phyloP scores from a whole-genome alignment of 2,329 filamentous ascomycete species.

The Aspergillus fischeri region DNA sequence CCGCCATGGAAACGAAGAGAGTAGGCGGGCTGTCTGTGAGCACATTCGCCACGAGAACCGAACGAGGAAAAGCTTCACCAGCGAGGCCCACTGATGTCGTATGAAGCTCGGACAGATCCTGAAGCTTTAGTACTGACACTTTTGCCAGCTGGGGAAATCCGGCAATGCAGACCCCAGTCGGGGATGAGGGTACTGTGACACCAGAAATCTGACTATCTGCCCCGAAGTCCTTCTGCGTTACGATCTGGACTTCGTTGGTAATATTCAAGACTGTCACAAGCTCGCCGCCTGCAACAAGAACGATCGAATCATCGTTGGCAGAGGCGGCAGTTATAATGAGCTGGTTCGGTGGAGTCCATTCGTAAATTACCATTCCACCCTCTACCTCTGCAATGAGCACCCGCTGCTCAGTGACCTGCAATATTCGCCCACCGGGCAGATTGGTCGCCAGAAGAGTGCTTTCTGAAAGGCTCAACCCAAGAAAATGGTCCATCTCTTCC shows the following conservation, averaged over 20 bases:
- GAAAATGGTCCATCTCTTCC: conserved; percentile 77
- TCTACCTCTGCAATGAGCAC: conserved; percentile 60
- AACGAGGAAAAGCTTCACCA: conserved; percentile 74
- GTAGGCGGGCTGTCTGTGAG: conserved; percentile 65
- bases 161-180: conserved; percentile 66
- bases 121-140: conserved; percentile 68
- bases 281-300: conserved; percentile 74
- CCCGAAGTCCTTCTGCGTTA: conserved; percentile 58
- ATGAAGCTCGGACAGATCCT: conserved; percentile 61
- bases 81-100: conserved; percentile 62
- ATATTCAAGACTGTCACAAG: conserved; percentile 66
- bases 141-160: conserved; percentile 85
- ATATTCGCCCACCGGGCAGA: conserved; percentile 57
- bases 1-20: conserved; percentile 84
- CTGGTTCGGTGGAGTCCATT: conserved; percentile 44
- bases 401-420: conserved; percentile 70
- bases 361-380: conserved; percentile 42
- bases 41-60: conserved; percentile 73
- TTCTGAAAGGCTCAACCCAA: conserved; percentile 64
- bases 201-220: conserved; percentile 77
- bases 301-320: conserved; percentile 63
- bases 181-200: conserved; percentile 65
- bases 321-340: conserved; percentile 72
- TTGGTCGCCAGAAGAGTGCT: conserved; percentile 70
- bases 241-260: conserved; percentile 52